Conservation (phyloP, 768 basidiomycete genomes). For the Serendipita indica region DNA sequence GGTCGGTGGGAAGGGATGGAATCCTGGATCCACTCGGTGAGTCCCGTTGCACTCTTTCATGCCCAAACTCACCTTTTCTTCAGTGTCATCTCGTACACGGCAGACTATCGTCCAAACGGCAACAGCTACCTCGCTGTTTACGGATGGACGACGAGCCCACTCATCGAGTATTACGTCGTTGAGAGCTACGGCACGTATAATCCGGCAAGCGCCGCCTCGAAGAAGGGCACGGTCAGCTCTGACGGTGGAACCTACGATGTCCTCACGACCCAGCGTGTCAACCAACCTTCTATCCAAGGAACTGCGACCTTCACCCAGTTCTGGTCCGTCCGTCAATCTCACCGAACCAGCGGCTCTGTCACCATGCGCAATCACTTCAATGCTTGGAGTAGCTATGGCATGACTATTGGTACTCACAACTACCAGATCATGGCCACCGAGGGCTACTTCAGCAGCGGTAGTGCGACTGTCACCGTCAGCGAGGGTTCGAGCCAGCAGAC, state of each 20-base stretch:
- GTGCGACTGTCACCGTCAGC: too few relatives aligned
- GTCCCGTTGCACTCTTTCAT: conserved; percentile 4
- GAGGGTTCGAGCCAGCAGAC: too few relatives aligned
- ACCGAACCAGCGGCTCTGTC: conserved; percentile 19
- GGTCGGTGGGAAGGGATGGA: too few relatives aligned
- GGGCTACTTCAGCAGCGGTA: too few relatives aligned
- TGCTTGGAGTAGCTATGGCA: background rate
- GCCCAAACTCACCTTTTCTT: background rate
- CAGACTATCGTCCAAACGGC: too few relatives aligned
- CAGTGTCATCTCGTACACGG: conserved; percentile 8
- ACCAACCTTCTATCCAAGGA: conserved; percentile 30
- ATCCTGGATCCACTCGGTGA: conserved; percentile 10
- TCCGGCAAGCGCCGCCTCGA: conserved; percentile 20
- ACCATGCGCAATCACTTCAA: conserved; percentile 11
- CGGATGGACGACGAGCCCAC: too few relatives aligned
- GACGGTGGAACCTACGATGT: too few relatives aligned
- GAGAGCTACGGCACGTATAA: too few relatives aligned
- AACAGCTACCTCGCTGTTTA: too few relatives aligned
- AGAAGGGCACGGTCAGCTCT: conserved; percentile 27
- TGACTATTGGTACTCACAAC: too few relatives aligned
- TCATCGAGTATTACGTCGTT: too few relatives aligned
- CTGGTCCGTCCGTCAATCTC: conserved; percentile 30
- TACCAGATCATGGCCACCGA: too few relatives aligned
- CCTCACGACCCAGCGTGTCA: conserved; percentile 25
- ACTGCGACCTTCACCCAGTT: conserved; percentile 35